These are phyloP conservation scores for Osmanthus fragrans DNA, from an alignment of 257 asterid species.

Conservation along the genomic window DNA sequence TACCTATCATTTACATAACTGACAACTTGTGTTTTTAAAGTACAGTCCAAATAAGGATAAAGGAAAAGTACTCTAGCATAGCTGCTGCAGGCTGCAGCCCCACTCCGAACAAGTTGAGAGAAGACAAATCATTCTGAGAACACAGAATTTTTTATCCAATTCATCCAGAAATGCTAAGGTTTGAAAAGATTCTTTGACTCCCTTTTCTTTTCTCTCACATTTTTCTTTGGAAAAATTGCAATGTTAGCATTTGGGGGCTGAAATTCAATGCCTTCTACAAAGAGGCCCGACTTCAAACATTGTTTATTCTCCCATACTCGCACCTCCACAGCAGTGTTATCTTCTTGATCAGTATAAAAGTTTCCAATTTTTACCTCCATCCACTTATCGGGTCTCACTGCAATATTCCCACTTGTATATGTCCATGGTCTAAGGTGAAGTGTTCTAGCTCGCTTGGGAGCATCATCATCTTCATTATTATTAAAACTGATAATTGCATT, in stretches of 20 bases:
- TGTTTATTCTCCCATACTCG: conserved; percentile 15
- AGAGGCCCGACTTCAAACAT: conserved; percentile 21
- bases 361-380: conserved; percentile 40
- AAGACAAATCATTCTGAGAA: too few relatives aligned
- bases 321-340: conserved; percentile 29
- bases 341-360: conserved; percentile 24
- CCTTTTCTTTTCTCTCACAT: neutral
- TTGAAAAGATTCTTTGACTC: neutral
- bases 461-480: conserved; percentile 11
- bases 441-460: conserved; percentile 12
- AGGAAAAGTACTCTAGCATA: too few relatives aligned
- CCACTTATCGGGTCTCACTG: conserved; percentile 31
- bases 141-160: too few relatives aligned
- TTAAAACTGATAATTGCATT: conserved; percentile 7
- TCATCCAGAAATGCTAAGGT: too few relatives aligned
- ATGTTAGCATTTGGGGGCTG: conserved; percentile 1
- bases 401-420: neutral
- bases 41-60: too few relatives aligned
- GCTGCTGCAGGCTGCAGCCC: too few relatives aligned
- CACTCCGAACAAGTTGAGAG: too few relatives aligned
- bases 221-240: neutral
- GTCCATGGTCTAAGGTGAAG: conserved; percentile 4
- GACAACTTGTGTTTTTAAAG: too few relatives aligned
- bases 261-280: conserved; percentile 38
- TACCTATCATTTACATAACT: too few relatives aligned